These are phyloP conservation scores for Hevea brasiliensis DNA, from an alignment of 345 rosid genomes.

Conservation along the genomic window DNA sequence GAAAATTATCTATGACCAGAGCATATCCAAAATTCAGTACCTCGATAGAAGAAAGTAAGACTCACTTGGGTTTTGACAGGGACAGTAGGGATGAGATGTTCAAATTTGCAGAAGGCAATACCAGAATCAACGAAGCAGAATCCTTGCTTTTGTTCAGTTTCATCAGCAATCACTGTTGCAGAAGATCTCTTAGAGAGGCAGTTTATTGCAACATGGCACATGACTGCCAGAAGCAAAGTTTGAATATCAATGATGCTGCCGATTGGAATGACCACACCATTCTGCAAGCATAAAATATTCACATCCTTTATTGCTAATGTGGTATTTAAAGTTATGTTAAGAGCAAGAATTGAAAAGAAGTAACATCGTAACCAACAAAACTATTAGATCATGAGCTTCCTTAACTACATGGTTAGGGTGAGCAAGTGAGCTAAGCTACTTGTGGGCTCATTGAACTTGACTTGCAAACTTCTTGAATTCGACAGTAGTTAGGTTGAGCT, in stretches of 20 bases:
- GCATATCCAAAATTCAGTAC: conserved; percentile 5
- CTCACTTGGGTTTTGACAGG: conserved; percentile 75
- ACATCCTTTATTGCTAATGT: conserved; percentile 15
- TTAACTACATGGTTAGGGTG: neutral
- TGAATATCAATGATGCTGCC: conserved; percentile 61
- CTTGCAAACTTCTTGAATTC: no score
- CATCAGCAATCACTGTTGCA: conserved; percentile 45
- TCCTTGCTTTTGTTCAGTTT: conserved; percentile 61
- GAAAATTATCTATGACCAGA: conserved; percentile 10
- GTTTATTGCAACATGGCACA: conserved; percentile 68
- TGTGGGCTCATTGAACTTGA: no score
- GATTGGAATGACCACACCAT: conserved; percentile 34
- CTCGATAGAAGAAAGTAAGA: conserved; percentile 8
- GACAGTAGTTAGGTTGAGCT: no score
- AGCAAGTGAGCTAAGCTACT: no score
- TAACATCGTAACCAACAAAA: conserved; percentile 12
- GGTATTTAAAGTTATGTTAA: conserved; percentile 2
- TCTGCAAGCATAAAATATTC: conserved; percentile 52
- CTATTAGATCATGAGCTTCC: conserved; percentile 3
- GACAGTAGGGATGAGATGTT: conserved; percentile 63
- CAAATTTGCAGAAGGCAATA: conserved; percentile 90
- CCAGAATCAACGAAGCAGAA: conserved; percentile 74
- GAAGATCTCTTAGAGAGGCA: conserved; percentile 57
- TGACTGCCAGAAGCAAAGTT: conserved; percentile 70
- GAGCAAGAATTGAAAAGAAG: neutral